These are phyloP conservation scores for Phytopythium vexans DNA, from an alignment of 352 stramenopile species.

Conservation along the genomic window DNA sequence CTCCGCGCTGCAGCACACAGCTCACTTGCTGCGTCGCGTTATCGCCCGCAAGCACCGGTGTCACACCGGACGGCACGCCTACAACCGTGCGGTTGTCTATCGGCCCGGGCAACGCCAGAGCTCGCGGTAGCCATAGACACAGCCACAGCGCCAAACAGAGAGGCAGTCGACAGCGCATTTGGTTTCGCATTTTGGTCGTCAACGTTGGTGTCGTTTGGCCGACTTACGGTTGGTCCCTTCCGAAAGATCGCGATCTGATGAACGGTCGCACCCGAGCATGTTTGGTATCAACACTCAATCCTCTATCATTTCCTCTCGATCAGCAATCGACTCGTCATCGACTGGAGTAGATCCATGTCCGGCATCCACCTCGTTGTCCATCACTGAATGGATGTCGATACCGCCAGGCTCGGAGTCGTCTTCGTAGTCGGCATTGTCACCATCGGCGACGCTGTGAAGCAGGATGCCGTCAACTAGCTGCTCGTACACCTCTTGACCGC, in stretches of 20 bases:
- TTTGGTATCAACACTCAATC: too few species aligned
- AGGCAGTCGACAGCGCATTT: neutral
- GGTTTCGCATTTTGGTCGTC: neutral
- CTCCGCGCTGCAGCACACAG: conserved; percentile 33
- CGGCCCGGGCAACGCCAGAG: neutral
- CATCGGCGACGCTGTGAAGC: neutral
- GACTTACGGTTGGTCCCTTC: neutral
- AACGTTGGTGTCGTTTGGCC: neutral
- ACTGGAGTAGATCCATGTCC: too few species aligned
- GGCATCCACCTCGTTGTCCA: too few species aligned
- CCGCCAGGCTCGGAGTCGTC: too few species aligned
- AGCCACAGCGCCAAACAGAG: conserved; percentile 2
- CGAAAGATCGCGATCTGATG: too few species aligned
- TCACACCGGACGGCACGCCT: conserved; percentile 52
- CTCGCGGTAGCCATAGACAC: conserved; percentile 2
- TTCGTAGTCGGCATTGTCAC: neutral
- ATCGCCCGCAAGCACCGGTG: conserved; percentile 33
- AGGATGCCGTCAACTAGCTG: conserved; percentile 20
- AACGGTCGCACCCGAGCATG: too few species aligned
- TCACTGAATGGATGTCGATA: too few species aligned
- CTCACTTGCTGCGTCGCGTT: conserved; percentile 38
- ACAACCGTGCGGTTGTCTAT: conserved; percentile 24
- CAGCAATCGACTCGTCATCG: neutral
- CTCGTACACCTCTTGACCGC: conserved; percentile 29
- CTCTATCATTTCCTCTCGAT: neutral